Conservation (phyloP, 495 filamentous ascomycete species). For the Penicillium turbatum region DNA sequence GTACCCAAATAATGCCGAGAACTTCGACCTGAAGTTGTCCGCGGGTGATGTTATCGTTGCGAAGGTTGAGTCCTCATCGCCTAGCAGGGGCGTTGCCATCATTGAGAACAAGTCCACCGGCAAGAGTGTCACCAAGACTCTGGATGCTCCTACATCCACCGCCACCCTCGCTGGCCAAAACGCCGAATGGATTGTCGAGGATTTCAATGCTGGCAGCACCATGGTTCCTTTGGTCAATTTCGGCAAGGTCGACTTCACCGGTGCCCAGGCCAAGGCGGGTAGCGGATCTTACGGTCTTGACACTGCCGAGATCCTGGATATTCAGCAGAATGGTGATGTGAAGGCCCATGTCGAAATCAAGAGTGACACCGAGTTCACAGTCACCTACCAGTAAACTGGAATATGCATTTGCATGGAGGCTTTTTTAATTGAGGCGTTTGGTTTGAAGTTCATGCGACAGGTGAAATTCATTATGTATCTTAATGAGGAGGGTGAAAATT, state of each 20-base stretch:
- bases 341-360: conserved; percentile 42
- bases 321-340: conserved; percentile 47
- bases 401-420: conserved; percentile 3
- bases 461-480: not conserved
- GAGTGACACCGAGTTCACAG: conserved; percentile 35
- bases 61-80: conserved; percentile 45
- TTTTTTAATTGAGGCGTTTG: not conserved
- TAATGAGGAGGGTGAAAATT: not conserved
- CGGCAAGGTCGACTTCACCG: conserved; percentile 47
- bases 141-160: conserved; percentile 34
- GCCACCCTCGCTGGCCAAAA: conserved; percentile 45
- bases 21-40: conserved; percentile 51
- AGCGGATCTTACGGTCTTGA: conserved; percentile 28
- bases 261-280: conserved; percentile 35
- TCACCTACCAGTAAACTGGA: conserved; percentile 23
- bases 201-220: conserved; percentile 45
- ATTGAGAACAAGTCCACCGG: conserved; percentile 55
- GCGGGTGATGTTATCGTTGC: conserved; percentile 56
- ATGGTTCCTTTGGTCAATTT: conserved; percentile 55
- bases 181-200: conserved; percentile 66
- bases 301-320: conserved; percentile 47
- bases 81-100: conserved; percentile 48
- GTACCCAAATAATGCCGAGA: conserved; percentile 54
- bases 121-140: conserved; percentile 48
- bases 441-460: not conserved